Percentiles rank a stretch among this genome's conserved stretches.
phyloP scores from a whole-genome alignment of 176 grass and related monocot species.

The Aechmea fasciata region DNA sequence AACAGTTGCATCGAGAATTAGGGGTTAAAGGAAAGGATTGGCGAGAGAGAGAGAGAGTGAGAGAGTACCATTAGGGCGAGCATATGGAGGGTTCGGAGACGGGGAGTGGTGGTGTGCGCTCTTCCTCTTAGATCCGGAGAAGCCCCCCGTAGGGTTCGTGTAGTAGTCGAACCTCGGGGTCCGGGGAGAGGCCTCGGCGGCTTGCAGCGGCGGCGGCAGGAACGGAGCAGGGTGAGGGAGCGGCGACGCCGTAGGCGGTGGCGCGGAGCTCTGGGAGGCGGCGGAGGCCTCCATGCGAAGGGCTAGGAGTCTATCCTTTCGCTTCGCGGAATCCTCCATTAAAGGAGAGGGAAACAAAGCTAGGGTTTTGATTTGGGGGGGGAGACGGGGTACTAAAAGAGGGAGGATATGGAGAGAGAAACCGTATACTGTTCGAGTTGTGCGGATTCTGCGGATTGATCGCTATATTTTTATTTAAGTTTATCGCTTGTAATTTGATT shows the following conservation, averaged over 20 bases:
- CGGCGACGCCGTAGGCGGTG: neutral
- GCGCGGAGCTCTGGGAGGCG: slow-evolving; percentile 7
- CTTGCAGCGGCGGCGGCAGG: neutral
- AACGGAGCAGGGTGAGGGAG: neutral
- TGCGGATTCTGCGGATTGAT: too few relatives aligned
- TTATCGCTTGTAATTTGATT: too few relatives aligned
- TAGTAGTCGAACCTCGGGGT: slow-evolving; percentile 20
- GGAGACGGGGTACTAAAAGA: neutral
- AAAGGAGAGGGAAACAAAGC: neutral
- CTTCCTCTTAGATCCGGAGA: slow-evolving; percentile 27
- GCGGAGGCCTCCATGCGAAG: slow-evolving; percentile 21
- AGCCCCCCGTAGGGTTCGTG: slow-evolving; percentile 22
- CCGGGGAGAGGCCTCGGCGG: neutral
- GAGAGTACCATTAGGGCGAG: neutral
- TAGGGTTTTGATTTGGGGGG: neutral
- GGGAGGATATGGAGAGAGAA: too few relatives aligned
- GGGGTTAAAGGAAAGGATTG: neutral
- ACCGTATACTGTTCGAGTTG: too few relatives aligned
- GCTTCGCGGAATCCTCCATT: slow-evolving; percentile 28
- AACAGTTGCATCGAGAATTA: slow-evolving; percentile 5
- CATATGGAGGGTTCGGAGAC: neutral
- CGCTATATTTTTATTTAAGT: too few relatives aligned
- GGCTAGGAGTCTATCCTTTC: slow-evolving; percentile 18
- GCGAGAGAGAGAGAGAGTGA: neutral
- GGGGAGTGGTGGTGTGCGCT: neutral